A percentile compares a stretch with the other conserved stretches of the same genome.
Conservation (phyloP, 495 filamentous ascomycete species). For the Hypomontagnella monticulosa region DNA sequence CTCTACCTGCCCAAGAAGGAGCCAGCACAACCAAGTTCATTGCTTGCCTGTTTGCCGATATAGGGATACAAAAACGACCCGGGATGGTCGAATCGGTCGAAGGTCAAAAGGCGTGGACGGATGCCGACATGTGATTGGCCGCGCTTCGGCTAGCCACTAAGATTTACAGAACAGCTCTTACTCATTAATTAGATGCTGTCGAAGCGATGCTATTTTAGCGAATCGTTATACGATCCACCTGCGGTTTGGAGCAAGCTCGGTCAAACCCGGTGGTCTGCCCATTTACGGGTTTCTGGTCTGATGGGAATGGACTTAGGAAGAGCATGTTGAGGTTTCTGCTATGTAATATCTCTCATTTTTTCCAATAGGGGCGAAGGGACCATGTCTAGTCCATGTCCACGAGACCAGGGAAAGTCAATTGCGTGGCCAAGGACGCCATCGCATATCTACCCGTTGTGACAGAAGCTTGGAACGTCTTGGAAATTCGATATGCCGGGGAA, state of each 20-base stretch:
- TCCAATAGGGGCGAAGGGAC: not conserved
- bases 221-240: conserved; percentile 35
- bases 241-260: conserved; percentile 25
- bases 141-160: conserved; percentile 8
- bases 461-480: too few relatives aligned
- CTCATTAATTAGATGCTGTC: conserved; percentile 20
- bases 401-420: too few relatives aligned
- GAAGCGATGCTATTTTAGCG: conserved; percentile 27
- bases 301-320: conserved; percentile 3
- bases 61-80: conserved; percentile 1
- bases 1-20: conserved; percentile 24
- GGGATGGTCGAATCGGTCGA: not conserved
- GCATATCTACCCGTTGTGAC: too few relatives aligned
- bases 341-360: not conserved
- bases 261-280: conserved; percentile 6
- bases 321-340: conserved; percentile 1
- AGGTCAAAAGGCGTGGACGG: conserved; percentile 33
- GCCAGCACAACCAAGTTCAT: conserved; percentile 5
- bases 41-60: conserved; percentile 1
- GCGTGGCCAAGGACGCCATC: too few relatives aligned
- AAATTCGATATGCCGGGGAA: too few relatives aligned
- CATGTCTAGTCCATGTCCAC: too few relatives aligned
- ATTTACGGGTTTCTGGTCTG: conserved; percentile 19
- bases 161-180: conserved; percentile 15
- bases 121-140: conserved; percentile 35